Conservation (phyloP, 2,329 filamentous ascomycete species). For the Diaporthe australafricana region DNA sequence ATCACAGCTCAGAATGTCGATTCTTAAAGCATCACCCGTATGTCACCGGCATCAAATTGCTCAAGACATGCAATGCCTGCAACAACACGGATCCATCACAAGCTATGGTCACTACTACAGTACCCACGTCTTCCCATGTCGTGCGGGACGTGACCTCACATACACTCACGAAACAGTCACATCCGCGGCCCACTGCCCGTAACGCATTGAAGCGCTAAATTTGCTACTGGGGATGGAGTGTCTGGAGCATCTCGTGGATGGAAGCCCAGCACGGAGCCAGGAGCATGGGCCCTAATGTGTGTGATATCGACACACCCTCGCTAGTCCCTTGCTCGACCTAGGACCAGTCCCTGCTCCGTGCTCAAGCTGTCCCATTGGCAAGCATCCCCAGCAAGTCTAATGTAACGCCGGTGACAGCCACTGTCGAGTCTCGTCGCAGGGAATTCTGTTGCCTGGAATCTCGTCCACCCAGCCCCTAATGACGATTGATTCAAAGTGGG, state of each 20-base stretch:
- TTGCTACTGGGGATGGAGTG: too few species aligned
- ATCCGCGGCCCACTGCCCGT: not conserved
- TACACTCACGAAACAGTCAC: not conserved
- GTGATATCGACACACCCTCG: slow-evolving; percentile 5
- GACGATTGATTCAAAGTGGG: not conserved
- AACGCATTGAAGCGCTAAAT: not conserved
- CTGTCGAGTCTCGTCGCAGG: slow-evolving; percentile 10
- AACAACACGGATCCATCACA: not conserved
- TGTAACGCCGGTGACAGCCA: slow-evolving; percentile 4
- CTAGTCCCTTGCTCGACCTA: not conserved
- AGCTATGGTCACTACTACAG: not conserved
- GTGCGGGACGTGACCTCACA: not conserved
- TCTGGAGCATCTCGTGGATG: not conserved
- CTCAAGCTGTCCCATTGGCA: not conserved
- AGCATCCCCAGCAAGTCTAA: not conserved
- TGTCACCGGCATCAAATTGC: not conserved
- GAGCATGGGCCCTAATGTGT: not conserved
- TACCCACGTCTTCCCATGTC: not conserved
- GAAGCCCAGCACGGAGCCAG: not conserved
- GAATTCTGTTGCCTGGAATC: slow-evolving; percentile 31
- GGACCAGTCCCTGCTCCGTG: not conserved
- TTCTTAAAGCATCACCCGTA: not conserved
- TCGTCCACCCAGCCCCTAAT: not conserved
- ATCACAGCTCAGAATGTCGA: not conserved
- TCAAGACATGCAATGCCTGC: not conserved